Percentiles rank a stretch among this genome's conserved stretches.
These are phyloP conservation scores for Rhizopogon sp. DNA, from an alignment of 768 basidiomycete species.

Conservation along the genomic window DNA sequence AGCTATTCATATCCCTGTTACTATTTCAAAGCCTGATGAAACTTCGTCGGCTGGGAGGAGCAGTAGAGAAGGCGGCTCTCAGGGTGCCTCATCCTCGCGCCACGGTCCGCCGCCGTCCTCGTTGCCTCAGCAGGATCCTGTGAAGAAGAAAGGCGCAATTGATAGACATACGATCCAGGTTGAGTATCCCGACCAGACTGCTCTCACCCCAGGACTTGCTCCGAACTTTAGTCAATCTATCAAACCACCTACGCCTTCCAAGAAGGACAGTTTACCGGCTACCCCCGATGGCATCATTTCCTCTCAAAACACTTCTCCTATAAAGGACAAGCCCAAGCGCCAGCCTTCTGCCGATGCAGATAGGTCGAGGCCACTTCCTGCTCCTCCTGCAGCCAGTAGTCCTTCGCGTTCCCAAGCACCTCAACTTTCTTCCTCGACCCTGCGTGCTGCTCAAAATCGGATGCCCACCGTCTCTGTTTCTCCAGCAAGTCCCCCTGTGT, in stretches of 20 bases:
- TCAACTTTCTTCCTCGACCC: conserved; percentile 18
- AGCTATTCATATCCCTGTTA: conserved; percentile 23
- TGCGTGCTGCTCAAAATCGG: conserved; percentile 23
- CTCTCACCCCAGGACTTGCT: conserved; percentile 21
- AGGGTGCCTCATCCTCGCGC: conserved; percentile 8
- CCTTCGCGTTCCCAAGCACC: conserved; percentile 19
- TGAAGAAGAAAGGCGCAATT: conserved; percentile 39
- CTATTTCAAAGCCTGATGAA: conserved; percentile 24
- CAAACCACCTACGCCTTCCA: conserved; percentile 12
- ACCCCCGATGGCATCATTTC: conserved; percentile 2
- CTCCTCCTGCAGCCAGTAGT: conserved; percentile 13
- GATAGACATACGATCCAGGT: conserved; percentile 93
- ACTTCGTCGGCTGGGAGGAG: conserved; percentile 11
- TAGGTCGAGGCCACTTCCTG: conserved; percentile 26
- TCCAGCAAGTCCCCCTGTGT: conserved; percentile 37
- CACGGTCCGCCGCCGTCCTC: conserved; percentile 20
- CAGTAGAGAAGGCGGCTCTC: conserved; percentile 15
- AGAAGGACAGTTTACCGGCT: conserved; percentile 8
- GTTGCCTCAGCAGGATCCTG: conserved; percentile 33
- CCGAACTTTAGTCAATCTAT: conserved; percentile 14
- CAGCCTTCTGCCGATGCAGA: conserved; percentile 10
- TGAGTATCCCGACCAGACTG: conserved; percentile 71
- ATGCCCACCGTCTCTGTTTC: conserved; percentile 31
- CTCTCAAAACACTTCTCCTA: conserved; percentile 11
- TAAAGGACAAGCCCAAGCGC: conserved; percentile 13